Percentiles rank a stretch among this genome's conserved stretches.
phyloP scores from a whole-genome alignment of 164 flowering plant species.

The Piper betle region DNA sequence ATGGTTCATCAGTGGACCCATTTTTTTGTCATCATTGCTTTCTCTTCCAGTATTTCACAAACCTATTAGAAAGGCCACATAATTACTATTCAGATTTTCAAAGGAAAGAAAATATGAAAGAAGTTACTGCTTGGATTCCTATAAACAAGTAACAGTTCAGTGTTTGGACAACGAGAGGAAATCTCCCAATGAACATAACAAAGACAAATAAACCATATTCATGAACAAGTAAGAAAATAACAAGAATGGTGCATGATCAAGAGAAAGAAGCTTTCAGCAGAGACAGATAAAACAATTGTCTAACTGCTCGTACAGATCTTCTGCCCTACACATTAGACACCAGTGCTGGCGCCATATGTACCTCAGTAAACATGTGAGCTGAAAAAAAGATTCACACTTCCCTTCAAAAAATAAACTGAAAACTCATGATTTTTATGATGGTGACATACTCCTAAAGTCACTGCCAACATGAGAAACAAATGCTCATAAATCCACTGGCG shows the following conservation, averaged over 20 bases:
- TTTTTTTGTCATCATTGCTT: constrained; percentile 45
- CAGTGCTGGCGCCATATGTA: constrained; percentile 24
- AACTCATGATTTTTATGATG: neutral
- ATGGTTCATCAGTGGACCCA: constrained; percentile 47
- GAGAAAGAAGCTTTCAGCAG: neutral
- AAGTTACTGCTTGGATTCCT: neutral
- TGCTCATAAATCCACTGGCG: constrained; percentile 50
- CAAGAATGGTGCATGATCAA: neutral
- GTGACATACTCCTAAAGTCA: constrained; percentile 43
- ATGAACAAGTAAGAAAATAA: too few relatives aligned
- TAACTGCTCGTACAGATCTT: constrained; percentile 79
- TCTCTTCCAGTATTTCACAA: constrained; percentile 90
- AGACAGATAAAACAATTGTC: neutral
- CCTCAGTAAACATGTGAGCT: constrained; percentile 39
- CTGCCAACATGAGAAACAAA: constrained; percentile 30
- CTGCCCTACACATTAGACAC: constrained; percentile 45
- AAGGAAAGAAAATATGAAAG: neutral
- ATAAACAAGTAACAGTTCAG: too few relatives aligned
- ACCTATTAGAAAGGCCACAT: constrained; percentile 32
- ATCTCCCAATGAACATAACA: neutral
- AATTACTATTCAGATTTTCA: neutral
- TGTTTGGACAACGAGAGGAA: neutral
- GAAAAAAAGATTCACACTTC: constrained; percentile 17
- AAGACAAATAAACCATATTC: neutral
- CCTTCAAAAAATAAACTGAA: constrained; percentile 6